A percentile compares a stretch with the other conserved stretches of the same genome.
Evolutionary conservation across 2,329 filamentous ascomycete species (phyloP).

Genomic region (Alternaria gansuensis): DNA sequence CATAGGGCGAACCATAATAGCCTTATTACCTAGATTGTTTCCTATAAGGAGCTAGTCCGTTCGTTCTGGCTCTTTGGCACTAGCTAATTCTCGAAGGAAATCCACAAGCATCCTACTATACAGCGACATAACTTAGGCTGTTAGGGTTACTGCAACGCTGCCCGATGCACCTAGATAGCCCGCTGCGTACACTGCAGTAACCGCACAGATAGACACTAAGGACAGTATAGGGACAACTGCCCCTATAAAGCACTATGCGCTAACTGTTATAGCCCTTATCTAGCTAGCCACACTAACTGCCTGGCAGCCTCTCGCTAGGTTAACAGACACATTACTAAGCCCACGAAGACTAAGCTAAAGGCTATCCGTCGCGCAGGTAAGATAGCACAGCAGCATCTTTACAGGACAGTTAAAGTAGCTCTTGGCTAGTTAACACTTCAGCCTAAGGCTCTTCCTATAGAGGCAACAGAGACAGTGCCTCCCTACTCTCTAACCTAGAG

Average conservation of each 20-base stretch:
- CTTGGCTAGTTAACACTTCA: not conserved
- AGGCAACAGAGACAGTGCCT: not conserved
- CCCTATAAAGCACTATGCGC: not conserved
- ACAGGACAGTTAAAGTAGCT: not conserved
- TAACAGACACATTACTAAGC: not conserved
- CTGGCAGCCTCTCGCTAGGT: not conserved
- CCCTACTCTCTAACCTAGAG: not conserved
- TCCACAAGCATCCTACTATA: not conserved
- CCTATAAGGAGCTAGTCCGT: constrained; percentile 3
- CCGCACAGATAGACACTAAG: not conserved
- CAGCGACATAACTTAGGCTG: constrained; percentile 1
- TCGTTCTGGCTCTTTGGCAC: constrained; percentile 4
- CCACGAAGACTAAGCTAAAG: not conserved
- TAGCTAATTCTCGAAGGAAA: constrained; percentile 1
- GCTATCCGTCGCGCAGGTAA: not conserved
- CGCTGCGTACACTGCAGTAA: not conserved
- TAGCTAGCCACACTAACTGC: constrained; percentile 1
- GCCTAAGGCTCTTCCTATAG: not conserved
- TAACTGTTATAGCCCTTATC: constrained; percentile 1
- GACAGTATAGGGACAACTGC: not conserved
- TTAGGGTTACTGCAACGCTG: constrained; percentile 5
- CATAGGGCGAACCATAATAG: not conserved
- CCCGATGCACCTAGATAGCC: not conserved
- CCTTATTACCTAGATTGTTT: constrained; percentile 11
- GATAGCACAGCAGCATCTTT: not conserved